These are phyloP conservation scores for Aspergillus sojae DNA, from an alignment of 2,329 filamentous ascomycete genomes.

Conservation along the genomic window DNA sequence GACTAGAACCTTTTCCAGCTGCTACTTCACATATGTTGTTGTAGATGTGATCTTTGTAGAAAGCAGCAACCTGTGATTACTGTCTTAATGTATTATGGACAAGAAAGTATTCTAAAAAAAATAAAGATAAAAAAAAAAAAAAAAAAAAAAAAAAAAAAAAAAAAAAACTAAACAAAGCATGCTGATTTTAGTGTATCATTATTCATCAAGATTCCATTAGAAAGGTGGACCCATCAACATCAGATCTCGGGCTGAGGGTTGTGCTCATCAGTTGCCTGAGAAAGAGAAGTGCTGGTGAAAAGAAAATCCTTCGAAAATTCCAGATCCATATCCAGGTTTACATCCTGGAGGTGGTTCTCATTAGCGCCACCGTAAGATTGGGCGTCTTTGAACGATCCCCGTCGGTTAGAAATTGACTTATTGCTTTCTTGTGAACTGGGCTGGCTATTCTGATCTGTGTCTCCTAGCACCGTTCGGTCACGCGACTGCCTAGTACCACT, in stretches of 20 bases:
- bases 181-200: neutral
- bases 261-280: conserved; percentile 20
- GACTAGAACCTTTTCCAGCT: neutral
- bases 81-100: no score
- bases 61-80: neutral
- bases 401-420: conserved; percentile 15
- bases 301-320: conserved; percentile 41
- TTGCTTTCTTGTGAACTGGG: conserved; percentile 22
- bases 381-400: conserved; percentile 11
- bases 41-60: neutral
- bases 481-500: conserved; percentile 10
- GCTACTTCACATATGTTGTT: neutral
- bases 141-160: neutral
- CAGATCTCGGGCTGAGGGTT: conserved; percentile 11
- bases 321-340: conserved; percentile 38
- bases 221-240: neutral
- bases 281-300: conserved; percentile 36
- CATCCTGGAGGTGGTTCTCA: conserved; percentile 27
- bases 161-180: conserved; percentile 4
- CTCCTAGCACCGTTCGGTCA: conserved; percentile 27
- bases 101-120: neutral
- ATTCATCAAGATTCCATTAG: neutral
- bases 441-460: conserved; percentile 31
- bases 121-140: no score
- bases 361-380: conserved; percentile 15